phyloP scores from a whole-genome alignment of 805 yeast genomes.

The Cyberlindnera nakhonratchasimensis region DNA sequence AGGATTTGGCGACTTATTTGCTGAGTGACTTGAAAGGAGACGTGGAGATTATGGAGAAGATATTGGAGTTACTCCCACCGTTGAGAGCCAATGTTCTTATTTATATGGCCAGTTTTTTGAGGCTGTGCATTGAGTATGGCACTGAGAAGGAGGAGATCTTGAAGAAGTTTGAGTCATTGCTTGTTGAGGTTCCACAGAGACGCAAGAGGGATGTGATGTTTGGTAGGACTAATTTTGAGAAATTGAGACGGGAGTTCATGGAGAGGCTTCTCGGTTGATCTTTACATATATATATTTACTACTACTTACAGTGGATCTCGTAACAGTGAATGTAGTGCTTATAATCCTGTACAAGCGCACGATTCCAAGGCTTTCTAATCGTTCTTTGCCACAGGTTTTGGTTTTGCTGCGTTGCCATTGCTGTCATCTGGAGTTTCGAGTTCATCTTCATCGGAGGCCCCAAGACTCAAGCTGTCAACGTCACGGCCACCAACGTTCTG shows the following conservation, averaged over 20 bases:
- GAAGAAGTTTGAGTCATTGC: constrained; percentile 30
- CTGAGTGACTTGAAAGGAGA: constrained; percentile 26
- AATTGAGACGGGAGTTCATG: constrained; percentile 32
- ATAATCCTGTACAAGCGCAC: too few species aligned
- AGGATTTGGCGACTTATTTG: constrained; percentile 28
- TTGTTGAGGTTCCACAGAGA: constrained; percentile 31
- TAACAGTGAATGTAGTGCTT: too few species aligned
- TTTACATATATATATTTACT: background rate
- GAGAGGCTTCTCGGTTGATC: constrained; percentile 23
- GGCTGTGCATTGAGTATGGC: constrained; percentile 30
- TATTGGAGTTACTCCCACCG: constrained; percentile 39
- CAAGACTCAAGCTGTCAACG: constrained; percentile 26
- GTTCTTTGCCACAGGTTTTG: constrained; percentile 2
- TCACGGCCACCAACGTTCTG: constrained; percentile 27
- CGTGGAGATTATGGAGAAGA: constrained; percentile 29
- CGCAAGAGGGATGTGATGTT: constrained; percentile 28
- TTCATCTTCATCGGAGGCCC: constrained; percentile 20
- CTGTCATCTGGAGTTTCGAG: constrained; percentile 1
- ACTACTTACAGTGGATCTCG: too few species aligned
- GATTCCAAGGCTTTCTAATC: background rate
- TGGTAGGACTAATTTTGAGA: constrained; percentile 27
- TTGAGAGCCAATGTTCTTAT: constrained; percentile 40
- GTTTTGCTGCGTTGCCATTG: background rate
- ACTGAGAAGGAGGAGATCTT: constrained; percentile 21
- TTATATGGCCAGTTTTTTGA: constrained; percentile 37